Conservation (phyloP, 2,329 filamentous ascomycete genomes). For the Pyrenophora seminiperda region DNA sequence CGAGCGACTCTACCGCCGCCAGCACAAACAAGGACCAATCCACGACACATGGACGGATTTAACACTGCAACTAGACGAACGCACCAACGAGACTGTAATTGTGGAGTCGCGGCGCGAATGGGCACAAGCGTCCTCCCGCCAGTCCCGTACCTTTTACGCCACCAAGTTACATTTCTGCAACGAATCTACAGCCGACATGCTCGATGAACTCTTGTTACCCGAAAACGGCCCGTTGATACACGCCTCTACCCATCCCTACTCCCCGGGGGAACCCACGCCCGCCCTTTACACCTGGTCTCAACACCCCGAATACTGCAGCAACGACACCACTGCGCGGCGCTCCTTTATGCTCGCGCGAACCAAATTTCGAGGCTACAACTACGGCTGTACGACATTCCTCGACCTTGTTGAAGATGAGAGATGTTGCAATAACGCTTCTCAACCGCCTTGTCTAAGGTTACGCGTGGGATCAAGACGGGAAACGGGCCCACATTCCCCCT, state of each 20-base stretch:
- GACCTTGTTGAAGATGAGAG: slow-evolving; percentile 63
- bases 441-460: slow-evolving; percentile 54
- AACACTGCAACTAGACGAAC: slow-evolving; percentile 64
- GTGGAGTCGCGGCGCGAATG: slow-evolving; percentile 74
- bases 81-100: slow-evolving; percentile 63
- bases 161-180: slow-evolving; percentile 56
- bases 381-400: slow-evolving; percentile 60
- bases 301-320: slow-evolving; percentile 56
- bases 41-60: slow-evolving; percentile 76
- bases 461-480: slow-evolving; percentile 55
- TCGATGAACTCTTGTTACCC: slow-evolving; percentile 25
- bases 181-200: slow-evolving; percentile 1
- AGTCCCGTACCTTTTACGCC: slow-evolving; percentile 69
- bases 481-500: slow-evolving; percentile 30
- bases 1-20: slow-evolving; percentile 64
- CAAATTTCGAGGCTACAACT: slow-evolving; percentile 61
- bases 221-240: slow-evolving; percentile 41
- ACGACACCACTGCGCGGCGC: slow-evolving; percentile 47
- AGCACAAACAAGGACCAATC: slow-evolving; percentile 71
- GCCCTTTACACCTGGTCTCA: slow-evolving; percentile 52
- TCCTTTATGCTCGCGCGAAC: slow-evolving; percentile 61
- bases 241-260: slow-evolving; percentile 47
- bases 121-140: slow-evolving; percentile 59
- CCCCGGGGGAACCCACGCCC: slow-evolving; percentile 43
- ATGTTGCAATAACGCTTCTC: slow-evolving; percentile 40